phyloP scores from a whole-genome alignment of 768 basidiomycete genomes.

The Hirschioporus abietinus region DNA sequence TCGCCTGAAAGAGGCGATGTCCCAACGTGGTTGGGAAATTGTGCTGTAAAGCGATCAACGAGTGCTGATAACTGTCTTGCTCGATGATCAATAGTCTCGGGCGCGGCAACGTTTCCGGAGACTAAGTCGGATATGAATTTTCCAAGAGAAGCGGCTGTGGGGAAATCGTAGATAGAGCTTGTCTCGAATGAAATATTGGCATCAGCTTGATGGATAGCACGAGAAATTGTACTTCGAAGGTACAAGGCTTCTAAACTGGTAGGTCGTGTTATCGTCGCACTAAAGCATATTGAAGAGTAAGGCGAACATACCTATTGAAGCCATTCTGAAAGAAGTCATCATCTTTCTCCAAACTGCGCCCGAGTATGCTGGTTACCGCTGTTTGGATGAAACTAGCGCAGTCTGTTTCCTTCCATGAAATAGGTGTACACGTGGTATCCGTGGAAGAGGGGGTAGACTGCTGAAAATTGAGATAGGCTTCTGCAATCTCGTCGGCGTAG shows the following conservation, averaged over 20 bases:
- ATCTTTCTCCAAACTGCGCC: too few relatives aligned
- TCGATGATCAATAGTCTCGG: constrained; percentile 2
- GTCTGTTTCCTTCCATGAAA: constrained; percentile 18
- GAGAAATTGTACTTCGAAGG: constrained; percentile 28
- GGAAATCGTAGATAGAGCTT: constrained; percentile 32
- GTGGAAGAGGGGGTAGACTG: too few relatives aligned
- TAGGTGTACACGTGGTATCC: neutral
- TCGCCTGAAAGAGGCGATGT: constrained; percentile 1
- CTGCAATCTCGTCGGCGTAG: constrained; percentile 18
- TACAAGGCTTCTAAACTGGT: constrained; percentile 31
- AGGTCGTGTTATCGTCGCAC: neutral
- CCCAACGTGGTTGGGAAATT: constrained; percentile 13
- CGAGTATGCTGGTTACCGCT: constrained; percentile 30
- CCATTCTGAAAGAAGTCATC: constrained; percentile 37
- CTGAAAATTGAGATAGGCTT: constrained; percentile 16
- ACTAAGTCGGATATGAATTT: constrained; percentile 15
- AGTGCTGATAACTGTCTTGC: constrained; percentile 27
- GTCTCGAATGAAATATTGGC: constrained; percentile 10
- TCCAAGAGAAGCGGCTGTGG: constrained; percentile 28
- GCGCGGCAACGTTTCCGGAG: neutral
- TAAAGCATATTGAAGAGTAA: neutral
- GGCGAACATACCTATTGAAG: constrained; percentile 22
- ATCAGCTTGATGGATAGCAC: constrained; percentile 17
- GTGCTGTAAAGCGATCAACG: constrained; percentile 33
- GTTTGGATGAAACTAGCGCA: constrained; percentile 15